Conservation (phyloP, 345 rosid genomes). For the Citrus trifoliata region DNA sequence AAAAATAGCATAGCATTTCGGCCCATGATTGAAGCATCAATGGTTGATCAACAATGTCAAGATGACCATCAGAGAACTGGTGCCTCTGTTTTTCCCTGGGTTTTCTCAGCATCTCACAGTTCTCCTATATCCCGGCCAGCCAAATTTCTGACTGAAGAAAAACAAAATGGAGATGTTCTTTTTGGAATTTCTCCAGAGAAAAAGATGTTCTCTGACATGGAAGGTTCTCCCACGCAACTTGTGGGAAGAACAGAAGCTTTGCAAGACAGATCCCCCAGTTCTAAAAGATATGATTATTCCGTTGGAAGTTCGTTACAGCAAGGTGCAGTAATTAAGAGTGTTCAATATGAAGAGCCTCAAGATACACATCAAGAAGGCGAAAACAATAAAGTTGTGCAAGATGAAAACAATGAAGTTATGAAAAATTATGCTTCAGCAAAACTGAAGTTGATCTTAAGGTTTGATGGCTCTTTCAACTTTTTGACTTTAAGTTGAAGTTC, state of each 20-base stretch:
- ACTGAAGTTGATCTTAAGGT: constrained; percentile 87
- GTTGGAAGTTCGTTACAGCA: constrained; percentile 22
- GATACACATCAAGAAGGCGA: constrained; percentile 35
- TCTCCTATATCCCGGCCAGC: constrained; percentile 39
- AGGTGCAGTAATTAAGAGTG: constrained; percentile 23
- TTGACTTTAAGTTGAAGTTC: background rate
- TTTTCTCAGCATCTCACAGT: constrained; percentile 28
- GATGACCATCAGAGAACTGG: constrained; percentile 21
- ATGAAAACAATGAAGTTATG: constrained; percentile 32
- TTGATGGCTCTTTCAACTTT: constrained; percentile 18
- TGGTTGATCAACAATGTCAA: constrained; percentile 31
- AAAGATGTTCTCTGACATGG: constrained; percentile 27
- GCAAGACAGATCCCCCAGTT: constrained; percentile 37
- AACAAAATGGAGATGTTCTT: constrained; percentile 26
- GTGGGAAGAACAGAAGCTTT: constrained; percentile 30
- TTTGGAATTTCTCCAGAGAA: constrained; percentile 32
- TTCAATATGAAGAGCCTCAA: constrained; percentile 32
- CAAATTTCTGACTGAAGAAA: constrained; percentile 29
- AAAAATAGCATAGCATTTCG: constrained; percentile 29
- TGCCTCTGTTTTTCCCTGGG: constrained; percentile 33
- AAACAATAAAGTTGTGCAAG: constrained; percentile 25
- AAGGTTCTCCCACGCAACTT: constrained; percentile 30
- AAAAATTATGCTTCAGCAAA: constrained; percentile 54
- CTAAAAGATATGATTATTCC: constrained; percentile 10
- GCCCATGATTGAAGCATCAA: constrained; percentile 27